phyloP scores from a whole-genome alignment of 1,284 basidiomycete genomes.

The Ganoderma multipileum region DNA sequence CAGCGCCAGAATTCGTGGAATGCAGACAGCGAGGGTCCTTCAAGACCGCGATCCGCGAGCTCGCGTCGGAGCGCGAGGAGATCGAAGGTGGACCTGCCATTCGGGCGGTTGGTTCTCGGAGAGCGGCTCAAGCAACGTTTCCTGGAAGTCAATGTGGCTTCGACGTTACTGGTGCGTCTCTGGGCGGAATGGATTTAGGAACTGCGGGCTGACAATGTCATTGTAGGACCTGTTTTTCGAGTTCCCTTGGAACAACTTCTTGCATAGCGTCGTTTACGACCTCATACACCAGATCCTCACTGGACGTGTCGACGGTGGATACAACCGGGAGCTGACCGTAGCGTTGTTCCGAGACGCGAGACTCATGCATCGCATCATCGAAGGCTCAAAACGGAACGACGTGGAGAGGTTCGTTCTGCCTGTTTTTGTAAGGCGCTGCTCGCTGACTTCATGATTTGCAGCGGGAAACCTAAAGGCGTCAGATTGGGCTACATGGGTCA shows the following conservation, averaged over 20 bases:
- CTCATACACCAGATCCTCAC: slow-evolving; percentile 95
- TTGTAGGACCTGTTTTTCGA: slow-evolving; percentile 91
- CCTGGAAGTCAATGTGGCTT: slow-evolving; percentile 74
- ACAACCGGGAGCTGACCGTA: slow-evolving; percentile 83
- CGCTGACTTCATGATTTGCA: slow-evolving; percentile 35
- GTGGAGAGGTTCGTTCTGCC: slow-evolving; percentile 61
- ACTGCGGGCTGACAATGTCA: not conserved
- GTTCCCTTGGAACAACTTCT: slow-evolving; percentile 97
- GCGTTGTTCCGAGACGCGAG: slow-evolving; percentile 83
- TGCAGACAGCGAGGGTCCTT: slow-evolving; percentile 45
- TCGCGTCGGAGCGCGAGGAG: slow-evolving; percentile 63
- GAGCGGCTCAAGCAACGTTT: slow-evolving; percentile 83
- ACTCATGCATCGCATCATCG: slow-evolving; percentile 84
- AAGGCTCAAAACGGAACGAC: slow-evolving; percentile 84
- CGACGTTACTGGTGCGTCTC: slow-evolving; percentile 75
- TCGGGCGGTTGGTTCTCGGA: slow-evolving; percentile 59
- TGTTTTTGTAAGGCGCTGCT: too few species aligned
- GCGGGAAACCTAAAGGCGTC: slow-evolving; percentile 71
- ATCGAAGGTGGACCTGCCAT: slow-evolving; percentile 43
- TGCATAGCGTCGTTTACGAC: slow-evolving; percentile 98
- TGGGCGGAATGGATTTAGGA: not conserved
- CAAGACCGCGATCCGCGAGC: slow-evolving; percentile 46
- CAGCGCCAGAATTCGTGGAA: slow-evolving; percentile 38
- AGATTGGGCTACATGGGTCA: slow-evolving; percentile 98
- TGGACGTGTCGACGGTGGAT: slow-evolving; percentile 77